A percentile compares a stretch with the other conserved stretches of the same genome.
Evolutionary conservation across 305 asterid species (phyloP).

Genomic region (Fraxinus ornus): DNA sequence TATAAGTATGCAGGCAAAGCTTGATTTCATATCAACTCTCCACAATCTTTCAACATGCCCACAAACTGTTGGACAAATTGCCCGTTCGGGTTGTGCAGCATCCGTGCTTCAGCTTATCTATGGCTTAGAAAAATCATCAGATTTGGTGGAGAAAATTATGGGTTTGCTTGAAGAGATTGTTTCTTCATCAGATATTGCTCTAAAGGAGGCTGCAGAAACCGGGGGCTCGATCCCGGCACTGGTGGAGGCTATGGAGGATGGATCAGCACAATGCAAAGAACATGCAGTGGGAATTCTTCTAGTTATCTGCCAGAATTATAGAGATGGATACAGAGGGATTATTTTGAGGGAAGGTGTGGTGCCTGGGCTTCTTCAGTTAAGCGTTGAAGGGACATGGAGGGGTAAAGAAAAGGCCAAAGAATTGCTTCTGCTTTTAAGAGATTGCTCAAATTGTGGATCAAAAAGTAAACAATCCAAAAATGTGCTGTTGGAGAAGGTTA

Average conservation of each 20-base stretch:
- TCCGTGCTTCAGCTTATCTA: constrained; percentile 36
- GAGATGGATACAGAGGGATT: constrained; percentile 60
- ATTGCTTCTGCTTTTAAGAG: constrained; percentile 63
- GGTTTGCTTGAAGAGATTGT: constrained; percentile 54
- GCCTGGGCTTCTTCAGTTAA: constrained; percentile 72
- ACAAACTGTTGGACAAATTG: constrained; percentile 40
- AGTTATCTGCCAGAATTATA: constrained; percentile 50
- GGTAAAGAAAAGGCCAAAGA: constrained; percentile 64
- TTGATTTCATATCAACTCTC: constrained; percentile 54
- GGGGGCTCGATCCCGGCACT: constrained; percentile 42
- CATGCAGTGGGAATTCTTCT: constrained; percentile 58
- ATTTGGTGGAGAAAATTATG: constrained; percentile 57
- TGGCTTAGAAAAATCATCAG: constrained; percentile 46
- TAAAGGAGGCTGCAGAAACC: constrained; percentile 50
- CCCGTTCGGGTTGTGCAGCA: constrained; percentile 43
- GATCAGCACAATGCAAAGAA: constrained; percentile 55
- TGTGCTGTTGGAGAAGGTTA: constrained; percentile 51
- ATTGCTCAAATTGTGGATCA: constrained; percentile 39
- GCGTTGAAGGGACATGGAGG: constrained; percentile 59
- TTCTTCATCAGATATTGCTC: constrained; percentile 50
- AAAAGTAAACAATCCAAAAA: constrained; percentile 36
- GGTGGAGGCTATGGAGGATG: constrained; percentile 83
- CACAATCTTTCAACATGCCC: constrained; percentile 62
- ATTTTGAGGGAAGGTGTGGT: constrained; percentile 74
- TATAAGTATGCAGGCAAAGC: constrained; percentile 46